Percentiles rank a stretch among this genome's conserved stretches.
Evolutionary conservation across 768 basidiomycete genomes (phyloP).

Genomic region (Rhizopogon vesiculosus): DNA sequence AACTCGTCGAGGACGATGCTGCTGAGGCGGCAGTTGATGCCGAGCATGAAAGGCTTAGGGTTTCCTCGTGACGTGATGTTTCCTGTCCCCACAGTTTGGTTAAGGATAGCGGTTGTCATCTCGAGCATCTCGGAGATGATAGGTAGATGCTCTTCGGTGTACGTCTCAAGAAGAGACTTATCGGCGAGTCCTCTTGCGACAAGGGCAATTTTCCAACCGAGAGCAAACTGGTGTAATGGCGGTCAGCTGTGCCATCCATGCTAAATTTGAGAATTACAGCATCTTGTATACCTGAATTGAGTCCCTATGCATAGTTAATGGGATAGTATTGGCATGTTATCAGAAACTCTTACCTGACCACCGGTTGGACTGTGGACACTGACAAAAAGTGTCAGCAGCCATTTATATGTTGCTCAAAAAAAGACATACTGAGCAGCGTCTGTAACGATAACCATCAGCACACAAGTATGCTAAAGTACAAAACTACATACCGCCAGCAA

Average conservation of each 20-base stretch:
- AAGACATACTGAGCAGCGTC: constrained; percentile 34
- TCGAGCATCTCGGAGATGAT: constrained; percentile 8
- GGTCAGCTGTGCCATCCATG: neutral
- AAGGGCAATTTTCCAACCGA: constrained; percentile 22
- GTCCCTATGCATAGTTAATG: constrained; percentile 16
- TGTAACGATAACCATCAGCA: constrained; percentile 9
- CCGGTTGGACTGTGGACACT: no score
- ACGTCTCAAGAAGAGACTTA: constrained; percentile 17
- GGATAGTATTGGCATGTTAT: no score
- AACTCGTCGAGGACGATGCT: constrained; percentile 33
- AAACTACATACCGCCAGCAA: constrained; percentile 33
- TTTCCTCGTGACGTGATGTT: constrained; percentile 31
- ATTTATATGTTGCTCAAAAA: no score
- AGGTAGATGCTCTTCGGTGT: constrained; percentile 21
- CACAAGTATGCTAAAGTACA: neutral
- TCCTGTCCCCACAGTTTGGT: constrained; percentile 26
- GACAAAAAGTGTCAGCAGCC: no score
- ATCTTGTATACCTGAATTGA: constrained; percentile 29
- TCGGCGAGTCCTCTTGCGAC: constrained; percentile 16
- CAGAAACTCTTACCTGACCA: no score
- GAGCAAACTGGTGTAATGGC: constrained; percentile 9
- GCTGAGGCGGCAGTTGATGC: constrained; percentile 33
- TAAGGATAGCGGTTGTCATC: constrained; percentile 8
- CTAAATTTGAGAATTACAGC: constrained; percentile 14
- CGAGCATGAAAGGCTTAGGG: constrained; percentile 24